Conservation (phyloP, 2,329 filamentous ascomycete species). For the Hymenotorrendiella dingleyae region DNA sequence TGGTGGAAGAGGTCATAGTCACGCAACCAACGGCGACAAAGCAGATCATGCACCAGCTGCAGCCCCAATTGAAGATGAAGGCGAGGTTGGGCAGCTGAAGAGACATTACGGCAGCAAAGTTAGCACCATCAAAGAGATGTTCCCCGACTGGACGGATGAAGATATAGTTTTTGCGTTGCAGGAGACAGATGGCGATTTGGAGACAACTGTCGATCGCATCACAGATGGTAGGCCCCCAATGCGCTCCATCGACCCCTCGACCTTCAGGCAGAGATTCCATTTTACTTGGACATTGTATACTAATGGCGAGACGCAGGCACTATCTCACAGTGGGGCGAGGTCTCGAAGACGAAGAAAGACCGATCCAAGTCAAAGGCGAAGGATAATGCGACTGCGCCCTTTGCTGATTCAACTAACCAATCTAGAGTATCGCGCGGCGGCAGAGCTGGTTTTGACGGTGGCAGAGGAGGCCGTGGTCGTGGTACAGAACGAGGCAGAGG, state of each 20-base stretch:
- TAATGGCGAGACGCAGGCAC: conserved; percentile 46
- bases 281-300: neutral
- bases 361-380: conserved; percentile 66
- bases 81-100: conserved; percentile 87
- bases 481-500: conserved; percentile 56
- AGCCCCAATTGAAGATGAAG: conserved; percentile 68
- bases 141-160: conserved; percentile 91
- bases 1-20: conserved; percentile 52
- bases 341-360: conserved; percentile 75
- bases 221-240: conserved; percentile 57
- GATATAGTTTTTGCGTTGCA: conserved; percentile 90
- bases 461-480: conserved; percentile 54
- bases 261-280: neutral
- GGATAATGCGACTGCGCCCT: conserved; percentile 42
- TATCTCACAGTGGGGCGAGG: conserved; percentile 79
- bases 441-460: conserved; percentile 52
- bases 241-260: neutral
- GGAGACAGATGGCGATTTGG: conserved; percentile 77
- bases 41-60: conserved; percentile 52
- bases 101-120: conserved; percentile 80
- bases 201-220: conserved; percentile 70
- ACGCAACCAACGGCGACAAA: conserved; percentile 69
- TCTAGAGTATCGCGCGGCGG: conserved; percentile 52
- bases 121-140: conserved; percentile 81
- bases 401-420: conserved; percentile 42